Conservation (phyloP, 495 filamentous ascomycete genomes). For the Sporormia fimetaria region DNA sequence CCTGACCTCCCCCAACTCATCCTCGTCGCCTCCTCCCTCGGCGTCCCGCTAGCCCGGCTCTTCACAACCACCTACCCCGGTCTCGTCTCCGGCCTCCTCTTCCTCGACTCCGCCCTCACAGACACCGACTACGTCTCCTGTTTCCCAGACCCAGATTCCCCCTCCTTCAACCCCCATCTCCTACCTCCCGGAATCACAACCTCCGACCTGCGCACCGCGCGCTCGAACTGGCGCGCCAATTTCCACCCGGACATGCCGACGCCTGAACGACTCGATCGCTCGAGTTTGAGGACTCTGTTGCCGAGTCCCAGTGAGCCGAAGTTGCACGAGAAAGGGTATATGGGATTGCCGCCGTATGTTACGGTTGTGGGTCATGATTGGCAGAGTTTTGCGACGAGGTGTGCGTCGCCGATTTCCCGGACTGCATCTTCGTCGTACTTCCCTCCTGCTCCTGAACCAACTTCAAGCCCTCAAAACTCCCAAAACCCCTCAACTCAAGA, state of each 20-base stretch:
- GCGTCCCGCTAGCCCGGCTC: constrained; percentile 47
- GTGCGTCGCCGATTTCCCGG: constrained; percentile 6
- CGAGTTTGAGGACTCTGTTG: constrained; percentile 39
- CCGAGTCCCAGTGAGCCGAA: constrained; percentile 40
- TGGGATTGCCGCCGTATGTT: constrained; percentile 35
- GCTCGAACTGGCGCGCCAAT: constrained; percentile 32
- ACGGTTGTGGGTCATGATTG: constrained; percentile 53
- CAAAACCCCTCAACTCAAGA: neutral
- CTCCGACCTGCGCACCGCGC: constrained; percentile 38
- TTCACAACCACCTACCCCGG: constrained; percentile 41
- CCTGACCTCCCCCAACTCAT: constrained; percentile 34
- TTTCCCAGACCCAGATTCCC: constrained; percentile 48
- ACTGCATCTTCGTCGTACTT: constrained; percentile 2
- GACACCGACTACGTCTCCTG: constrained; percentile 49
- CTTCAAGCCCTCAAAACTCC: neutral
- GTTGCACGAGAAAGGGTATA: constrained; percentile 36
- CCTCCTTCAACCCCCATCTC: constrained; percentile 35
- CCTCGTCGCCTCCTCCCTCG: constrained; percentile 49
- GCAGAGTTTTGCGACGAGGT: constrained; percentile 45
- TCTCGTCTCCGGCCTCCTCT: constrained; percentile 38
- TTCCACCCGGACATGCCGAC: constrained; percentile 48
- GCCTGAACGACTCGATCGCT: constrained; percentile 44
- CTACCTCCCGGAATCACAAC: constrained; percentile 38
- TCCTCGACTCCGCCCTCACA: constrained; percentile 53
- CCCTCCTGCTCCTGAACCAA: neutral